Evolutionary conservation across 129 eudicot species (phyloP).

Genomic region (Flaveria sonorensis): DNA sequence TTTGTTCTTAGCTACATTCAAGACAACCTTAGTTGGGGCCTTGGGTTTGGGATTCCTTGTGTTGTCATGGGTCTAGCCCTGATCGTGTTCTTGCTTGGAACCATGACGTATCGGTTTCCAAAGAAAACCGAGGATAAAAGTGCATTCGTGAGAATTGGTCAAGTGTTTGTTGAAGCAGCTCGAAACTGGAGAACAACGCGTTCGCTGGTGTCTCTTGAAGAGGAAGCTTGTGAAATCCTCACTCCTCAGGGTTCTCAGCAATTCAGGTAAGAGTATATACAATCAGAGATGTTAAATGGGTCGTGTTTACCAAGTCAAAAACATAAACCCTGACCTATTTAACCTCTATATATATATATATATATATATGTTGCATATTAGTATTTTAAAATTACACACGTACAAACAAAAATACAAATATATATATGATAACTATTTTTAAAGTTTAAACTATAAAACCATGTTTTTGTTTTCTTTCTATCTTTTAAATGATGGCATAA

Average conservation of each 20-base stretch:
- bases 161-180: constrained; percentile 48
- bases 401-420: no score
- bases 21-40: constrained; percentile 61
- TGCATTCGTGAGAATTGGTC: constrained; percentile 41
- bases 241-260: constrained; percentile 43
- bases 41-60: constrained; percentile 68
- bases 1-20: constrained; percentile 53
- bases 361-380: no score
- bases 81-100: constrained; percentile 50
- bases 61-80: constrained; percentile 46
- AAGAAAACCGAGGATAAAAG: constrained; percentile 40
- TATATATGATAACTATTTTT: no score
- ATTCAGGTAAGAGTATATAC: constrained; percentile 24
- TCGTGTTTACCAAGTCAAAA: not conserved
- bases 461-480: not conserved
- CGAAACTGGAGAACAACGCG: constrained; percentile 37
- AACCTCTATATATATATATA: no score
- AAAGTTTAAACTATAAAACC: not conserved
- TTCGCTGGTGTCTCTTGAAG: constrained; percentile 25
- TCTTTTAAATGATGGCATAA: not conserved
- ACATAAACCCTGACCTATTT: not conserved
- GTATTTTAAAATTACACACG: no score
- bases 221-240: constrained; percentile 33
- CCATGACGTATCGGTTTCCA: constrained; percentile 45
- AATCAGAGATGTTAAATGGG: not conserved